phyloP scores from a whole-genome alignment of 345 rosid genomes.

The Mercurialis annua region DNA sequence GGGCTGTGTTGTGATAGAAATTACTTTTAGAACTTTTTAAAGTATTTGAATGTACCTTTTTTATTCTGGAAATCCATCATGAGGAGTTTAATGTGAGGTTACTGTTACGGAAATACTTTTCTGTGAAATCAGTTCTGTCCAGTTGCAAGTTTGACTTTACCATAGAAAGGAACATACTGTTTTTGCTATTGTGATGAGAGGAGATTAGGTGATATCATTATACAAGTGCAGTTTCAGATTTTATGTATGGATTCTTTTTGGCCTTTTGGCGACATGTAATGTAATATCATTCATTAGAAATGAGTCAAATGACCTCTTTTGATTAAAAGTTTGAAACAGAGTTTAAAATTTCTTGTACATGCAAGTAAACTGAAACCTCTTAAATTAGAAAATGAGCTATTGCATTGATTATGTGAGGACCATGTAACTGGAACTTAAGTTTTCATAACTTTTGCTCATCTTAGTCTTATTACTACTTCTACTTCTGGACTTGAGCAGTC shows the following conservation, averaged over 20 bases:
- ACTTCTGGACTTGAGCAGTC: slow-evolving; percentile 1
- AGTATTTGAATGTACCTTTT: too few species aligned
- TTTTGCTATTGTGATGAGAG: not conserved
- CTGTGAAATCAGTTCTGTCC: too few species aligned
- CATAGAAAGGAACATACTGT: too few species aligned
- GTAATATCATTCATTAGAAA: not conserved
- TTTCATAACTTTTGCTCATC: not conserved
- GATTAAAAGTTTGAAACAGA: not conserved
- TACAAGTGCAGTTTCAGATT: not conserved
- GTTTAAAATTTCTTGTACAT: not conserved
- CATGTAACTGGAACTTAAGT: not conserved
- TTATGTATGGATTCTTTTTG: too few species aligned
- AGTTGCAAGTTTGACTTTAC: too few species aligned
- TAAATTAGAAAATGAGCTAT: not conserved
- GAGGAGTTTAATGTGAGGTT: too few species aligned
- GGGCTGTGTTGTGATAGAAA: too few species aligned
- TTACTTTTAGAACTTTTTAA: too few species aligned
- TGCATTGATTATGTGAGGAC: not conserved
- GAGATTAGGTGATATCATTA: not conserved
- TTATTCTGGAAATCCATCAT: too few species aligned
- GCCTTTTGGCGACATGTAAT: not conserved
- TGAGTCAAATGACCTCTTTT: too few species aligned
- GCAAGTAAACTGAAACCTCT: not conserved
- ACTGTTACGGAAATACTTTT: too few species aligned
- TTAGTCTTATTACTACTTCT: not conserved